Percentiles rank a stretch among this genome's conserved stretches.
Conservation (phyloP, 2,329 filamentous ascomycete genomes). For the Fusarium siculi region DNA sequence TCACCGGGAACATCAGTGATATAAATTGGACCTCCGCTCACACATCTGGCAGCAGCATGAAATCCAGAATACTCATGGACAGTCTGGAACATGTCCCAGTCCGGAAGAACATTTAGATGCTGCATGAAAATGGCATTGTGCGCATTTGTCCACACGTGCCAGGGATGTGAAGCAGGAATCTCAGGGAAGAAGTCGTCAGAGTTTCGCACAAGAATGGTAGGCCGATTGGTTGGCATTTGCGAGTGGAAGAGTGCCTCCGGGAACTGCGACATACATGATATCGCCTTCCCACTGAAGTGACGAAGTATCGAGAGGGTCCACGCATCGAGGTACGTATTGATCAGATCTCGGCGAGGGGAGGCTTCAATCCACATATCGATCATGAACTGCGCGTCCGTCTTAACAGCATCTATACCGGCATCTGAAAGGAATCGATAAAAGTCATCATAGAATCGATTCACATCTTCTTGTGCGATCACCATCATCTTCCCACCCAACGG, state of each 20-base stretch:
- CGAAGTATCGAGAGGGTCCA: constrained; percentile 83
- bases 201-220: constrained; percentile 81
- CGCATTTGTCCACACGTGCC: constrained; percentile 96
- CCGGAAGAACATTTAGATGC: constrained; percentile 86
- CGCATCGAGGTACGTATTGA: constrained; percentile 81
- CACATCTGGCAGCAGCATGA: constrained; percentile 88
- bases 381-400: constrained; percentile 93
- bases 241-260: constrained; percentile 88
- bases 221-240: constrained; percentile 80
- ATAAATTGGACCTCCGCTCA: constrained; percentile 92
- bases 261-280: constrained; percentile 94
- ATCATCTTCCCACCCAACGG: constrained; percentile 73
- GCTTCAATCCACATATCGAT: constrained; percentile 79
- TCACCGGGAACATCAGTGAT: constrained; percentile 90
- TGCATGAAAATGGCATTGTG: constrained; percentile 86
- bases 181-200: constrained; percentile 94
- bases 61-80: constrained; percentile 77
- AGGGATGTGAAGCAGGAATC: constrained; percentile 82
- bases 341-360: constrained; percentile 75
- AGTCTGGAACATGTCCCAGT: constrained; percentile 80
- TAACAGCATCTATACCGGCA: constrained; percentile 85
- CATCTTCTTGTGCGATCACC: constrained; percentile 78
- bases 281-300: constrained; percentile 80
- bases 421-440: constrained; percentile 85
- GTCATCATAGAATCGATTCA: constrained; percentile 83